These are phyloP conservation scores for Canavalia ensiformis DNA, from an alignment of 306 rosid genomes.

Conservation along the genomic window DNA sequence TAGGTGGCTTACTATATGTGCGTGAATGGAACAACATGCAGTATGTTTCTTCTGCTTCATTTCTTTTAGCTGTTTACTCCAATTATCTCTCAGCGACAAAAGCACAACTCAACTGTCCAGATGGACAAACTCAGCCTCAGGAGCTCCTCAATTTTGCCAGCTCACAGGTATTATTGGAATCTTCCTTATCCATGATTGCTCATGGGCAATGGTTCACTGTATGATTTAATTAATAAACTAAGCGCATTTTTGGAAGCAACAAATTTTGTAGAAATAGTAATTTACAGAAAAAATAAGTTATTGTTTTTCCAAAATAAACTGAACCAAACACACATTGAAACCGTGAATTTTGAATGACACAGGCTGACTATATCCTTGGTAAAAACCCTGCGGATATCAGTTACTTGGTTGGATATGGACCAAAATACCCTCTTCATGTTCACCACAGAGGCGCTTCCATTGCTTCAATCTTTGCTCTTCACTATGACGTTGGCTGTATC, in stretches of 20 bases:
- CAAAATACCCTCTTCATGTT: slow-evolving; percentile 69
- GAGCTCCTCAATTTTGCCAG: slow-evolving; percentile 76
- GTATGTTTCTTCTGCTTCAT: slow-evolving; percentile 79
- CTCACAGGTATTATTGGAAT: slow-evolving; percentile 54
- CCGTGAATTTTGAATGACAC: slow-evolving; percentile 25
- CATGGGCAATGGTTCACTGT: background rate
- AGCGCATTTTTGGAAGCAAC: too few species aligned
- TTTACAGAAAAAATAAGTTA: too few species aligned
- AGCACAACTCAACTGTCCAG: slow-evolving; percentile 72
- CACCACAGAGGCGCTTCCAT: slow-evolving; percentile 94
- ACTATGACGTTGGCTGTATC: slow-evolving; percentile 65
- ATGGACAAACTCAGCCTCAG: slow-evolving; percentile 71
- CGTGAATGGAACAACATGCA: slow-evolving; percentile 93
- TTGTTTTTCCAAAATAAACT: too few species aligned
- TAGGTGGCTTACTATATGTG: slow-evolving; percentile 81
- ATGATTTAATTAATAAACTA: background rate
- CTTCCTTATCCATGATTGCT: background rate
- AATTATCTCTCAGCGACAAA: slow-evolving; percentile 69
- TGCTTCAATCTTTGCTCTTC: slow-evolving; percentile 58
- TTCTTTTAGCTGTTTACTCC: slow-evolving; percentile 75
- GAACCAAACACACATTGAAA: background rate
- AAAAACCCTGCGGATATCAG: slow-evolving; percentile 76
- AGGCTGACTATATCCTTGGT: slow-evolving; percentile 89
- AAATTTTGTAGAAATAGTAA: too few species aligned
- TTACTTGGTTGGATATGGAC: slow-evolving; percentile 83